These are phyloP conservation scores for Trichoderma lentiforme DNA, from an alignment of 2,329 filamentous ascomycete genomes.

Conservation along the genomic window DNA sequence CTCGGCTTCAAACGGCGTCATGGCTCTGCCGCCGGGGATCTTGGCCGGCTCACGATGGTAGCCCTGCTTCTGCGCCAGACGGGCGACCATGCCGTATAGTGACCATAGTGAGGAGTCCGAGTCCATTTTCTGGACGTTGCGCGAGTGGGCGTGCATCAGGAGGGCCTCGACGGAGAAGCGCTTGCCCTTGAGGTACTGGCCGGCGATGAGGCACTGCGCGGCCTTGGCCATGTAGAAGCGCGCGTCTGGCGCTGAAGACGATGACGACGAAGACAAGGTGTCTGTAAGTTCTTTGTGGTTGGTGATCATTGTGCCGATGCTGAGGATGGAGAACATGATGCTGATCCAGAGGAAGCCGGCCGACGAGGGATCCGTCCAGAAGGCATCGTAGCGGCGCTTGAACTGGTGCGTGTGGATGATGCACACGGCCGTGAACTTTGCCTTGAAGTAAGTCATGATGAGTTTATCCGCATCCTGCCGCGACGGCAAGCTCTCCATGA, in stretches of 20 bases:
- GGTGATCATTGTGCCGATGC: slow-evolving; percentile 38
- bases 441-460: slow-evolving; percentile 38
- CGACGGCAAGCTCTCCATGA: slow-evolving; percentile 35
- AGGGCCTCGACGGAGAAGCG: slow-evolving; percentile 49
- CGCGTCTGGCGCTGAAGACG: slow-evolving; percentile 24
- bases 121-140: slow-evolving; percentile 41
- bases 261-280: slow-evolving; percentile 1
- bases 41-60: slow-evolving; percentile 49
- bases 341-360: slow-evolving; percentile 49
- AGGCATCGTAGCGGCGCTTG: slow-evolving; percentile 45
- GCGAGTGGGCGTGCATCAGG: slow-evolving; percentile 43
- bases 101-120: slow-evolving; percentile 46
- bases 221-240: slow-evolving; percentile 37
- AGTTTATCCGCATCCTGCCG: slow-evolving; percentile 37
- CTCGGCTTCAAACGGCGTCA: slow-evolving; percentile 49
- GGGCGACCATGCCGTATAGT: slow-evolving; percentile 44
- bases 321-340: slow-evolving; percentile 47
- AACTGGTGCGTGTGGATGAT: slow-evolving; percentile 45
- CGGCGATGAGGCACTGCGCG: slow-evolving; percentile 46
- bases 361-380: slow-evolving; percentile 42
- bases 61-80: slow-evolving; percentile 50
- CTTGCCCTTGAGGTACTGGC: slow-evolving; percentile 44
- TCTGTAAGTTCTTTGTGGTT: slow-evolving; percentile 27
- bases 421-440: slow-evolving; percentile 36
- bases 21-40: slow-evolving; percentile 31